Evolutionary conservation across 2,329 filamentous ascomycete species (phyloP), one percentile per base, ranked within the genome.

Genomic region (Talaromyces sp.): DNA sequence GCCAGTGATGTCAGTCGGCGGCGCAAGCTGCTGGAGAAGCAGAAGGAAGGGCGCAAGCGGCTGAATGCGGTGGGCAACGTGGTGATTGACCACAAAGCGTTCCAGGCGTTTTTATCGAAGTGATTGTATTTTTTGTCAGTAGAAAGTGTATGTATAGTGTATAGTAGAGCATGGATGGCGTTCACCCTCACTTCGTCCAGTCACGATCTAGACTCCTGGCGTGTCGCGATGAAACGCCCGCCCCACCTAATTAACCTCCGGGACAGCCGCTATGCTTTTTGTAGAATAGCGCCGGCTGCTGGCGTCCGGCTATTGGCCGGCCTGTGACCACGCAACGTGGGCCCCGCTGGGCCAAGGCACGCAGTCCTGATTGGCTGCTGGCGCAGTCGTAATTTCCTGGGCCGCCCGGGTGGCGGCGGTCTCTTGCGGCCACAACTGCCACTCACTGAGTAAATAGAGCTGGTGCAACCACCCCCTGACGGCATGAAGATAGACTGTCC

Each of bases 1-100:
- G 95, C 95, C 0, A 90, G 89, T 64, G 95, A 99, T 77, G 85
- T 96, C 17, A 86, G 87, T 3, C 81, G 95, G 62, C 84, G 93
- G 42, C 85, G 87, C 70, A 99, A 99, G 77, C 76, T 99, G 66
- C 77, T 99, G 11, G 93, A 98, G 78, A 96, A 93, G 81, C 95
- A 99, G 77, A 99, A 99, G 79, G 93, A 93, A 67, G 95, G 95
- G 0, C 84, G 92, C 60, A 97, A 96, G 84, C 90, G 89, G 75
- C 77, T 99, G 62, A 86, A 91, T 62, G 81, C 81, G 11, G 79
- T 84, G 56, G 91, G 95, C 0, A 96, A 96, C 72, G 93, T 99
- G 0, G 84, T 92, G n/a, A 98, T 99, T 74, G 93, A 98, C 64
- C 92, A 97, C 69, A 90, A 92, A 67, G 92, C 93, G 3, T 99